Percentiles rank a stretch among this genome's conserved stretches.
These are phyloP conservation scores for Zasmidium angulare DNA, from an alignment of 2,329 filamentous ascomycete genomes.

Conservation along the genomic window DNA sequence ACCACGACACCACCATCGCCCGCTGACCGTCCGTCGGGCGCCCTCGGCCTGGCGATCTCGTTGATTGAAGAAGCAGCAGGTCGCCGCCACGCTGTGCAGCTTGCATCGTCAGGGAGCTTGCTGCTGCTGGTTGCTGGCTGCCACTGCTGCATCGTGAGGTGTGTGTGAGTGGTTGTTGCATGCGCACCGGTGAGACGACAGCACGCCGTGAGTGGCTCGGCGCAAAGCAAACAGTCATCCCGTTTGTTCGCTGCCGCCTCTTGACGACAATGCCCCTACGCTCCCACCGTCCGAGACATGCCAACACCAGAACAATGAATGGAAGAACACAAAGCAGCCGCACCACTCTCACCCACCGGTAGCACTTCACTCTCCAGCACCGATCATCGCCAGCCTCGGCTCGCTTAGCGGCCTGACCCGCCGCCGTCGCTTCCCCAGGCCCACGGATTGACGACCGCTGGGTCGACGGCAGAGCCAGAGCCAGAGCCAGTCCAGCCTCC, in stretches of 20 bases:
- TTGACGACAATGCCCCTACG: conserved; percentile 18
- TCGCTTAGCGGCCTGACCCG: conserved; percentile 2
- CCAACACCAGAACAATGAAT: conserved; percentile 16
- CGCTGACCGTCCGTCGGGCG: background rate
- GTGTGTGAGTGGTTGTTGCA: conserved; percentile 9
- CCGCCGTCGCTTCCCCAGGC: background rate
- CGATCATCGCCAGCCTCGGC: conserved; percentile 1
- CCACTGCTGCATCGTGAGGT: conserved; percentile 7
- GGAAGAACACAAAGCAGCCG: conserved; percentile 14
- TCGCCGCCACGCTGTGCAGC: conserved; percentile 1
- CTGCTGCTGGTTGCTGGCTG: too few relatives aligned
- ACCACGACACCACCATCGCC: conserved; percentile 2
- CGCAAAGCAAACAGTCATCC: conserved; percentile 35
- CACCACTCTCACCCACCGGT: conserved; percentile 8
- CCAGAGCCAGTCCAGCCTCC: background rate
- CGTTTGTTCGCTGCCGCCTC: conserved; percentile 10
- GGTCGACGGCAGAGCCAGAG: background rate
- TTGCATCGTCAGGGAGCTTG: background rate
- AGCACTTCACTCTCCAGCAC: conserved; percentile 4
- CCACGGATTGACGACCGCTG: conserved; percentile 1
- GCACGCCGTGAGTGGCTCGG: conserved; percentile 11
- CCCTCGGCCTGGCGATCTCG: background rate
- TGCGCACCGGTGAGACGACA: conserved; percentile 18
- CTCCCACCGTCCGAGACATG: conserved; percentile 24
- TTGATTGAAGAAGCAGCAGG: conserved; percentile 14